Percentiles rank a stretch among this genome's conserved stretches.
Evolutionary conservation across 1,139 yeast species (phyloP).

Genomic region (Pichia sp.): DNA sequence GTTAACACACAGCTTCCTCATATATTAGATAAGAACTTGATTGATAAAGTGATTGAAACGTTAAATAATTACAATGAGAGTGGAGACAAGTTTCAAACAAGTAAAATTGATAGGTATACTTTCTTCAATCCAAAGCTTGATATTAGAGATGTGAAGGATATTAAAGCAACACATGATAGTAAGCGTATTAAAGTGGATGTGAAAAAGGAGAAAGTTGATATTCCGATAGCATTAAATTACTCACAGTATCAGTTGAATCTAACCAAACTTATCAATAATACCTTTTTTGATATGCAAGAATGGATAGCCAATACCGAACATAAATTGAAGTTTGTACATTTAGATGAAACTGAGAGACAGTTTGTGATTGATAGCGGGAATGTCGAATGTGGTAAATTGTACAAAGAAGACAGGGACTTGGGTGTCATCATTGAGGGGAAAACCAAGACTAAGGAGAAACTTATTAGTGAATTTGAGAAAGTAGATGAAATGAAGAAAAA

Average conservation of each 20-base stretch:
- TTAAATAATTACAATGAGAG: slow-evolving; percentile 4
- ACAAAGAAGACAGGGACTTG: slow-evolving; percentile 38
- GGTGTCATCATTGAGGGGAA: slow-evolving; percentile 43
- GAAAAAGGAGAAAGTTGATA: background rate
- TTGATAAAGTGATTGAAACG: slow-evolving; percentile 3
- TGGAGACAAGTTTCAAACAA: slow-evolving; percentile 11
- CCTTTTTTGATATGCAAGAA: slow-evolving; percentile 26
- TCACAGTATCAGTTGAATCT: slow-evolving; percentile 21
- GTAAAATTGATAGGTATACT: slow-evolving; percentile 16
- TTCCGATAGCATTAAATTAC: slow-evolving; percentile 15
- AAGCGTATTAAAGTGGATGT: slow-evolving; percentile 12
- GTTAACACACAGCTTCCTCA: slow-evolving; percentile 11
- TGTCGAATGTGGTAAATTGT: slow-evolving; percentile 40
- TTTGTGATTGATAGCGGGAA: slow-evolving; percentile 40
- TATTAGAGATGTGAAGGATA: slow-evolving; percentile 1
- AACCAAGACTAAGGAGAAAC: slow-evolving; percentile 41
- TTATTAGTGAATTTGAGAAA: slow-evolving; percentile 30
- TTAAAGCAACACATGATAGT: background rate
- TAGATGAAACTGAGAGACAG: slow-evolving; percentile 45
- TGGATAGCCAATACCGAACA: slow-evolving; percentile 26
- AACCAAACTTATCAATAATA: slow-evolving; percentile 17
- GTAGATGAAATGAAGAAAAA: slow-evolving; percentile 14
- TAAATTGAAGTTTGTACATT: slow-evolving; percentile 31
- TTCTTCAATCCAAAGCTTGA: slow-evolving; percentile 12
- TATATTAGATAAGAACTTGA: slow-evolving; percentile 15